These are phyloP conservation scores for Rhizoclosmatium sp. DNA, from an alignment of 192 early-diverging fungal species.

Conservation along the genomic window DNA sequence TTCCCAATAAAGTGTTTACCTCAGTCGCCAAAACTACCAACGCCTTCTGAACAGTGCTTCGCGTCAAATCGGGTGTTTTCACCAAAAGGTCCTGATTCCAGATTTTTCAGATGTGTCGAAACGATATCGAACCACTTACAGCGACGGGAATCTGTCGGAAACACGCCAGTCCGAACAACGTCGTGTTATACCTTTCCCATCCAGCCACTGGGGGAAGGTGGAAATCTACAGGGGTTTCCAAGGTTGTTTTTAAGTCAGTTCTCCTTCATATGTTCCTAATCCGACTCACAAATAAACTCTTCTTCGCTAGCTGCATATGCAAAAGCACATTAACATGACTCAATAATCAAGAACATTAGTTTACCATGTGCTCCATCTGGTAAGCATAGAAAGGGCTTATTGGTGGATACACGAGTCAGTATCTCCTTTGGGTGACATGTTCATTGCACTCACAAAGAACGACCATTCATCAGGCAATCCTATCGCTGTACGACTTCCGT, in stretches of 20 bases:
- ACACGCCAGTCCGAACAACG: conserved; percentile 84
- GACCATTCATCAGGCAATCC: conserved; percentile 83
- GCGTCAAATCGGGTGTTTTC: conserved; percentile 78
- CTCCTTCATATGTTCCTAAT: no score
- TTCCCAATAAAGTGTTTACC: conserved; percentile 36
- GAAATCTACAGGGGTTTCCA: conserved; percentile 56
- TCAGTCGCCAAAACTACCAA: conserved; percentile 78
- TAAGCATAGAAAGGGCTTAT: conserved; percentile 76
- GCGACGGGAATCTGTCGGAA: conserved; percentile 79
- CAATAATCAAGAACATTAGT: not conserved
- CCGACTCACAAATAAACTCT: conserved; percentile 71
- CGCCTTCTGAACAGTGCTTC: conserved; percentile 83
- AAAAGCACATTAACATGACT: not conserved
- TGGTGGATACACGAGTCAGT: not conserved
- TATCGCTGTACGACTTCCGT: conserved; percentile 44
- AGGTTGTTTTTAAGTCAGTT: conserved; percentile 1
- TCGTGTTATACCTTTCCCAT: conserved; percentile 66
- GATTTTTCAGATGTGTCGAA: not conserved
- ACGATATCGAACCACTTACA: conserved; percentile 39
- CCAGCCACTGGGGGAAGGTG: conserved; percentile 77
- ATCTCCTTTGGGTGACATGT: no score
- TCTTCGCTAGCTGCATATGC: conserved; percentile 62
- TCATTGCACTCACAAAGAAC: conserved; percentile 56
- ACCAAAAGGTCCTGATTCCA: conserved; percentile 65
- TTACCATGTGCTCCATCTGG: conserved; percentile 81